These are phyloP conservation scores for Aspergillus luchuensis DNA, from an alignment of 2,329 filamentous ascomycete genomes.

Conservation along the genomic window DNA sequence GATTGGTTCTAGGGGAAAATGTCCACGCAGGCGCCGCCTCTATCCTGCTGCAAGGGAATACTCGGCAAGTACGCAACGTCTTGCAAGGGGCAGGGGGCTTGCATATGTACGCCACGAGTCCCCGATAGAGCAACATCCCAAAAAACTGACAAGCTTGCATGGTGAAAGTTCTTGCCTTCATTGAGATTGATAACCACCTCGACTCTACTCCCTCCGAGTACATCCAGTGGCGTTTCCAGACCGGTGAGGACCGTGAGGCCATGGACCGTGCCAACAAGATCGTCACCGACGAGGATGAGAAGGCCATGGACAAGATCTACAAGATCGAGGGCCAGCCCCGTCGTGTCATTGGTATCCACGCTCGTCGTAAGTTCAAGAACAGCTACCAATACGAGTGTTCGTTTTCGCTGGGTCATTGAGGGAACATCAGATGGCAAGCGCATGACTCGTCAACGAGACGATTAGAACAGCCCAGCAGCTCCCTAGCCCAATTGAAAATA, in stretches of 20 bases:
- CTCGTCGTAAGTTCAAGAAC: conserved; percentile 99
- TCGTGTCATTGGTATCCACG: conserved; percentile 92
- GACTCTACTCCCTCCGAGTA: conserved; percentile 98
- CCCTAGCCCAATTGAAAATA: not conserved
- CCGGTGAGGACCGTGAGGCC: conserved; percentile 99
- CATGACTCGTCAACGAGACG: not conserved
- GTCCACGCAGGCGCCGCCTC: too few relatives aligned
- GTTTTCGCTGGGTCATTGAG: conserved; percentile 78
- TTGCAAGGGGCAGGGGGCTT: too few relatives aligned
- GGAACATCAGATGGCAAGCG: not conserved
- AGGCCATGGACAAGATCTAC: conserved; percentile 99
- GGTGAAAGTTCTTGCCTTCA: not conserved
- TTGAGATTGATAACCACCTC: conserved; percentile 96
- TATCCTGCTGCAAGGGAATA: too few relatives aligned
- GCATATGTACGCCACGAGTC: too few relatives aligned
- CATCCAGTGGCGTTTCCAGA: conserved; percentile 99
- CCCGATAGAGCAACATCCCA: too few relatives aligned
- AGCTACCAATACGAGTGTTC: conserved; percentile 99
- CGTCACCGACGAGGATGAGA: conserved; percentile 97
- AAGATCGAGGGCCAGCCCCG: conserved; percentile 82
- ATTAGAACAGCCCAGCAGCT: not conserved
- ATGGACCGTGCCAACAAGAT: conserved; percentile 99
- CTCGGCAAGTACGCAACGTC: too few relatives aligned
- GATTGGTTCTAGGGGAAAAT: too few relatives aligned
- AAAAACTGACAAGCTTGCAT: not conserved